Conservation (phyloP, 2,329 filamentous ascomycete species). For the Ascochyta lentis region DNA sequence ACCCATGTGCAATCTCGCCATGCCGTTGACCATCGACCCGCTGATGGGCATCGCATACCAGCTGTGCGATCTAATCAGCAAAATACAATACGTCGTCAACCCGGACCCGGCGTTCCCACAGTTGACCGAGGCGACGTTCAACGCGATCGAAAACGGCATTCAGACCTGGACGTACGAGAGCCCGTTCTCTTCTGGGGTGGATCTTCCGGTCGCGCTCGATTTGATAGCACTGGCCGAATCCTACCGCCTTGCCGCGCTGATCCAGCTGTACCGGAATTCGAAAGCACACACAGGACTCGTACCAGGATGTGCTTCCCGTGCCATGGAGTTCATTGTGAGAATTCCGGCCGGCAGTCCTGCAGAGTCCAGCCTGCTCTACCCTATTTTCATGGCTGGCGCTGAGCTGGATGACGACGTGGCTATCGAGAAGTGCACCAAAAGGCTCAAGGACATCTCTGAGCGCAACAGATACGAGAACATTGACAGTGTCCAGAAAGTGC, state of each 20-base stretch:
- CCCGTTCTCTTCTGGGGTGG: constrained; percentile 39
- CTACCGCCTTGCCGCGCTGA: constrained; percentile 44
- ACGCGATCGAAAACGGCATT: constrained; percentile 41
- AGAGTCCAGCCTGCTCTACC: constrained; percentile 45
- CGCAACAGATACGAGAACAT: constrained; percentile 47
- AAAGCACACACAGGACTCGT: constrained; percentile 32
- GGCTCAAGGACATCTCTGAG: constrained; percentile 41
- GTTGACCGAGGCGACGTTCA: constrained; percentile 43
- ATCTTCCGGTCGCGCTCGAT: constrained; percentile 42
- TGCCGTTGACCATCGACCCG: constrained; percentile 42
- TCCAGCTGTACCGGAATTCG: constrained; percentile 45
- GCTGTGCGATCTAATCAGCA: constrained; percentile 42
- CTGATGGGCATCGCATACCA: constrained; percentile 47
- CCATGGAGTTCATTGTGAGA: constrained; percentile 45
- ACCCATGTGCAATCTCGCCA: constrained; percentile 24
- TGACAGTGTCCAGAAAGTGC: constrained; percentile 42
- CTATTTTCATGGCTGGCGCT: constrained; percentile 46
- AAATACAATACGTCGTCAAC: constrained; percentile 44
- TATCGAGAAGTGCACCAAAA: constrained; percentile 38
- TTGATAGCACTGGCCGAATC: constrained; percentile 45
- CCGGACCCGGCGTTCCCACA: constrained; percentile 43
- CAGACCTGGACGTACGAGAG: constrained; percentile 44
- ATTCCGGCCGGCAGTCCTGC: constrained; percentile 45
- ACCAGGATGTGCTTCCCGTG: constrained; percentile 37
- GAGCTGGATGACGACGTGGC: constrained; percentile 39